phyloP scores from a whole-genome alignment of 768 basidiomycete genomes.

The Bullera alba region DNA sequence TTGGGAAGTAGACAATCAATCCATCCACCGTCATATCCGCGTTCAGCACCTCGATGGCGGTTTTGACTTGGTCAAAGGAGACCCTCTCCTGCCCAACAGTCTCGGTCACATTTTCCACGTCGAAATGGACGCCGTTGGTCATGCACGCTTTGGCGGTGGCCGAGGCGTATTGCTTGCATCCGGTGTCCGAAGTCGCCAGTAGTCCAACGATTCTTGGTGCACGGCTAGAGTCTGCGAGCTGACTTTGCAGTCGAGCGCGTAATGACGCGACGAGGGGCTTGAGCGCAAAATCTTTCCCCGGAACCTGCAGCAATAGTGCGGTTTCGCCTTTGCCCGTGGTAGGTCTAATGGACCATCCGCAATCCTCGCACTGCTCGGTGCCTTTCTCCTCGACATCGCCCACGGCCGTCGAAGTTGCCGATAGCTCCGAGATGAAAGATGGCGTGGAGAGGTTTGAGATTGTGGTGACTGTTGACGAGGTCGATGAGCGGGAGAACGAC shows the following conservation, averaged over 20 bases:
- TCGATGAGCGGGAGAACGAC: not conserved
- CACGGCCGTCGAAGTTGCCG: not conserved
- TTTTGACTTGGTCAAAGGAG: slow-evolving; percentile 2
- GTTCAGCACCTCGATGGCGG: slow-evolving; percentile 9
- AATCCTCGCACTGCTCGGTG: not conserved
- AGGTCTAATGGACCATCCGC: not conserved
- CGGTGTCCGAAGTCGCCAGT: slow-evolving; percentile 12
- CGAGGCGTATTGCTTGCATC: slow-evolving; percentile 14
- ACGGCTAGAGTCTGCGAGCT: not conserved
- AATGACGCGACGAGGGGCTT: not conserved
- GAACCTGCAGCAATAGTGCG: no score
- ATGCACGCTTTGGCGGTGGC: slow-evolving; percentile 2
- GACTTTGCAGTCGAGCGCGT: not conserved
- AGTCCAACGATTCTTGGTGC: slow-evolving; percentile 16
- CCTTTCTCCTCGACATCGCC: not conserved
- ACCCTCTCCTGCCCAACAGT: not conserved
- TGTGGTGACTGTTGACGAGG: not conserved
- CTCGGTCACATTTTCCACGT: not conserved
- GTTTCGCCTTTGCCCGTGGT: not conserved
- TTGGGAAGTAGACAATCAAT: slow-evolving; percentile 14
- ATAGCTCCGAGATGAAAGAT: not conserved
- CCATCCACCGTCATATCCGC: slow-evolving; percentile 11
- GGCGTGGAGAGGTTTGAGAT: not conserved
- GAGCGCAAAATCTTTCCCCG: not conserved
- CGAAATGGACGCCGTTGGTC: slow-evolving; percentile 9